These are phyloP conservation scores for Lagenaria siceraria DNA, from an alignment of 306 rosid genomes.

Conservation along the genomic window DNA sequence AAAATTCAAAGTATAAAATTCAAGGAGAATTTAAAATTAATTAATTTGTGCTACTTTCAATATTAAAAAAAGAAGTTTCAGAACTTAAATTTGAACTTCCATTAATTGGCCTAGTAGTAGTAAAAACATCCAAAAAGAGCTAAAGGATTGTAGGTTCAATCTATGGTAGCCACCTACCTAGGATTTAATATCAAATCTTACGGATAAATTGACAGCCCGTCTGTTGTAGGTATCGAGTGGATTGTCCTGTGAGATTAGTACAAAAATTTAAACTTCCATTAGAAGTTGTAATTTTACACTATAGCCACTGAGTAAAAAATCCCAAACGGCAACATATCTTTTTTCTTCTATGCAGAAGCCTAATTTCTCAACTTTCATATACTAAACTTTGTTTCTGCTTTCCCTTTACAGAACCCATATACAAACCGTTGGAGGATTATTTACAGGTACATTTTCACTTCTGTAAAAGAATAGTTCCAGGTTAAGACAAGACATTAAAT, in stretches of 20 bases:
- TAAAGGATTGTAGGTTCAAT: too few relatives aligned
- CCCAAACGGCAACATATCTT: neutral
- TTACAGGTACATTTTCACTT: neutral
- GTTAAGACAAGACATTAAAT: neutral
- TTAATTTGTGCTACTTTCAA: neutral
- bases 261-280: too few relatives aligned
- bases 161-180: too few relatives aligned
- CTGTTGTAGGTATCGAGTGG: too few relatives aligned
- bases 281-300: too few relatives aligned
- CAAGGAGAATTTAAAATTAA: too few relatives aligned
- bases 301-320: neutral
- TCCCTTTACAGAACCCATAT: neutral
- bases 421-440: neutral
- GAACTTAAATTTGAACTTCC: neutral
- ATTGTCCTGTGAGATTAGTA: too few relatives aligned
- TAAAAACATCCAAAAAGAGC: too few relatives aligned
- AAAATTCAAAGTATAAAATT: too few relatives aligned
- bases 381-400: neutral
- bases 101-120: too few relatives aligned
- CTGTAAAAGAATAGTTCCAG: neutral
- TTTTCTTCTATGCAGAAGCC: neutral
- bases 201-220: too few relatives aligned
- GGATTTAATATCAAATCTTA: too few relatives aligned
- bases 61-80: neutral
- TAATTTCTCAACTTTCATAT: neutral